Evolutionary conservation across 2,329 filamentous ascomycete species (phyloP), one percentile per base, ranked within the genome.

Genomic region (Cercospora brassicicola): DNA sequence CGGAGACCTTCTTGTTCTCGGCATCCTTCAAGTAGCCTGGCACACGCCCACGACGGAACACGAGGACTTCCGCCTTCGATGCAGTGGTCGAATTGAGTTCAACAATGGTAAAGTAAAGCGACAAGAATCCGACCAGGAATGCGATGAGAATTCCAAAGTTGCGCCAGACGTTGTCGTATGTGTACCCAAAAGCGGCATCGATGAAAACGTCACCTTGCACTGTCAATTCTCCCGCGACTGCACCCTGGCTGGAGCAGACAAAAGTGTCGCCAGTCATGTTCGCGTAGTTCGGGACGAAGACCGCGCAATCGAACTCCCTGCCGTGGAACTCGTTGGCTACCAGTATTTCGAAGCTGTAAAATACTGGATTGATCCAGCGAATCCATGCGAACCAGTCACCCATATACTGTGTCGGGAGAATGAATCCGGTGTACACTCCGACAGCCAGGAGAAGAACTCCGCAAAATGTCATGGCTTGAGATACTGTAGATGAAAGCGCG

Each of bases 101-200:
- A 0, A 85, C 85, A 0, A 87, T 86, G 15, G 86, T 59, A 61
- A 92, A 85, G 78, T 93, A 91, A 0, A 89, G 71, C 2, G 78
- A 66, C 79, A 89, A 85, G 80, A 92, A 91, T 65, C 84, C 86
- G 30, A 91, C 71, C 63, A 90, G 78, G 77, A 92, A 91, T 0
- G 78, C 89, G 13, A 89, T 59, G 1, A 92, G 76, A 63, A 93
- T 90, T 0, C 90, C 90, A 67, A 91, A 84, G 74, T 92, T 92
- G 10, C 90, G 75, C 77, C 77, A 79, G 18, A 80, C 77, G 56
- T 83, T 79, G 4, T 76, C 77, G 70, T 79, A 81, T 20, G 77
- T 78, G 72, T 81, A 82, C 8, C 72, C 73, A 69, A 82, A 83
- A 4, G 67, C 64, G 8, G 65, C 66, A 10, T 64, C 64, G 28